Evolutionary conservation across 352 stramenopile genomes (phyloP), one percentile per base, ranked within the genome.

Genomic region (Blastocystis sp.): DNA sequence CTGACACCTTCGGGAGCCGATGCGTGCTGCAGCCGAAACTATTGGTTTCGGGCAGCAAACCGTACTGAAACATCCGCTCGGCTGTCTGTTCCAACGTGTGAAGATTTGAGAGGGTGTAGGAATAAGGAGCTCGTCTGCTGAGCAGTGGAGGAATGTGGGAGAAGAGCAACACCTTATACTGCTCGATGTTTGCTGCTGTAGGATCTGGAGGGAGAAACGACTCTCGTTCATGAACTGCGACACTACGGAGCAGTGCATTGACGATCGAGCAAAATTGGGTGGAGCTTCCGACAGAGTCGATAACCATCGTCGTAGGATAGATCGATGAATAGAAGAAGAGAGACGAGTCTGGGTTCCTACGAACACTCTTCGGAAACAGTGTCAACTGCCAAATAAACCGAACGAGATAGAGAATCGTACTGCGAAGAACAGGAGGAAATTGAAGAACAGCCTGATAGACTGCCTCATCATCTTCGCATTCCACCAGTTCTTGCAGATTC

Each of bases 81-180:
- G 73, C 73, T 1, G 56, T 68, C 3, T 16, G 53, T 55, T 85
- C 73, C 73, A 85, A 43, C 39, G 4, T 3, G 18, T 43, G 20
- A 26, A 85, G 13, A 24, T 66, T 68, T 34, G 34, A 50, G 20
- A 85, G n/a, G 3, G 73, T 69, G 50, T 85, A 85, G 7, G 16
- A 5, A 37, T 85, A 85, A n/a, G 53, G 16, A 9, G 26, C 20
- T 3, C 6, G 20, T 24, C 50, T 53, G 54, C 50, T 11, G 26
- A 26, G 55, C 26, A 45, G 1, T 8, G 73, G 73, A 8, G 47
- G 16, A 45, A 85, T 85, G 18, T 53, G 43, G 16, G 73, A 85
- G 56, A 53, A 85, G 43, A 85, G 54, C n/a, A 85, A 37, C 18
- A 85, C 73, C 47, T 85, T 85, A 50, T 54, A 85, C 16, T 66